Percentiles rank a stretch among this genome's conserved stretches.
These are phyloP conservation scores for Tilletia indica DNA, from an alignment of 1,284 basidiomycete species.

Conservation along the genomic window DNA sequence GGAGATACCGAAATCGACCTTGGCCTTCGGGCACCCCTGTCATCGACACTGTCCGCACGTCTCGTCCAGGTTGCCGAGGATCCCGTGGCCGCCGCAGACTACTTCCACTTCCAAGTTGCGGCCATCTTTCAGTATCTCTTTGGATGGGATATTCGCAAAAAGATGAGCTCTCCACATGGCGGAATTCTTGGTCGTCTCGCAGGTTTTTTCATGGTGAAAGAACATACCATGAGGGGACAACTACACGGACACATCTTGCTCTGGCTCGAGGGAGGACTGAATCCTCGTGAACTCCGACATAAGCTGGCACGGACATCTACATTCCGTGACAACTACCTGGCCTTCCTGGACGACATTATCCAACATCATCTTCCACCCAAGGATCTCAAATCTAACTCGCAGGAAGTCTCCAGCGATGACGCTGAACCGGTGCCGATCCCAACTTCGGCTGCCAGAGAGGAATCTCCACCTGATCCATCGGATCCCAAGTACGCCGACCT, in stretches of 20 bases:
- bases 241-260: neutral
- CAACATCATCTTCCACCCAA: neutral
- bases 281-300: neutral
- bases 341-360: neutral
- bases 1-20: neutral
- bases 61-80: neutral
- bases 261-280: neutral
- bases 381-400: no score
- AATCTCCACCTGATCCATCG: neutral
- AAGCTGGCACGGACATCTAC: neutral
- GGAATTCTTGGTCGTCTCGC: neutral
- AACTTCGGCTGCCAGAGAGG: no score
- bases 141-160: neutral
- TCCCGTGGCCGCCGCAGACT: neutral
- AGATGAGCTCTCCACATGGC: neutral
- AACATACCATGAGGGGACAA: neutral
- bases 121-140: slow-evolving; percentile 2
- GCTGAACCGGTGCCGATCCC: neutral
- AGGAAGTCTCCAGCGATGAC: no score
- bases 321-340: neutral
- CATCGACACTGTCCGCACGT: neutral
- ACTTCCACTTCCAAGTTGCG: neutral
- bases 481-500: neutral
- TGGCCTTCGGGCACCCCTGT: neutral
- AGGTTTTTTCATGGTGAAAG: neutral